Percentiles rank a stretch among this genome's conserved stretches.
Evolutionary conservation across 192 early-diverging fungal species (phyloP).

Genomic region (Gamsiella multidivaricata): DNA sequence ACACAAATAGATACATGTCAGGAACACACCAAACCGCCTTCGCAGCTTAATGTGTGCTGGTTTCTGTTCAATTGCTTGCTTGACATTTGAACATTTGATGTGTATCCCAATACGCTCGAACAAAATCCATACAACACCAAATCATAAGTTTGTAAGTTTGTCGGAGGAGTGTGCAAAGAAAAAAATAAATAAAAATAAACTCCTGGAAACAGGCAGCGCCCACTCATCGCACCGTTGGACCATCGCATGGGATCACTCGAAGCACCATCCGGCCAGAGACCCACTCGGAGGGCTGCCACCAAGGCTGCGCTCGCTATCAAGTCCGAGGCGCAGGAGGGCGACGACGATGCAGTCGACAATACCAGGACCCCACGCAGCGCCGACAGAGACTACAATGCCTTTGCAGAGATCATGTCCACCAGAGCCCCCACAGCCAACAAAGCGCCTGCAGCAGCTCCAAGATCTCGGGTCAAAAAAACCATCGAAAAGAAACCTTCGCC

Average conservation of each 20-base stretch:
- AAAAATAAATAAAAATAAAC: no score
- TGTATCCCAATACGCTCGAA: no score
- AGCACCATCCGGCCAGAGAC: background rate
- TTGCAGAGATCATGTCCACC: constrained; percentile 31
- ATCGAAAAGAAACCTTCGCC: background rate
- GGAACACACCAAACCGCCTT: no score
- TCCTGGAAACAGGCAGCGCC: no score
- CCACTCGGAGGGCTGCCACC: constrained; percentile 33
- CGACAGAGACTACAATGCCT: constrained; percentile 13
- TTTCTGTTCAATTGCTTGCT: no score
- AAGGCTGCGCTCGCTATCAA: constrained; percentile 42
- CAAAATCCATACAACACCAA: no score
- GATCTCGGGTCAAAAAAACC: background rate
- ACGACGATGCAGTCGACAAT: background rate
- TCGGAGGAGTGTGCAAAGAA: no score
- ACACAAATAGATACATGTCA: no score
- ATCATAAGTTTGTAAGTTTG: no score
- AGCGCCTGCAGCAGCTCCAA: background rate
- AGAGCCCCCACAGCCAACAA: background rate
- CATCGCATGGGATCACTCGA: constrained; percentile 1
- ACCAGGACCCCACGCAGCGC: background rate
- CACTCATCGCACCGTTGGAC: no score
- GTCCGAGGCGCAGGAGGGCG: constrained; percentile 18
- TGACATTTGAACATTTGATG: no score
- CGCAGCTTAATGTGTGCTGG: no score